These are phyloP conservation scores for Glycyrrhiza uralensis DNA, from an alignment of 306 rosid genomes.

Conservation along the genomic window DNA sequence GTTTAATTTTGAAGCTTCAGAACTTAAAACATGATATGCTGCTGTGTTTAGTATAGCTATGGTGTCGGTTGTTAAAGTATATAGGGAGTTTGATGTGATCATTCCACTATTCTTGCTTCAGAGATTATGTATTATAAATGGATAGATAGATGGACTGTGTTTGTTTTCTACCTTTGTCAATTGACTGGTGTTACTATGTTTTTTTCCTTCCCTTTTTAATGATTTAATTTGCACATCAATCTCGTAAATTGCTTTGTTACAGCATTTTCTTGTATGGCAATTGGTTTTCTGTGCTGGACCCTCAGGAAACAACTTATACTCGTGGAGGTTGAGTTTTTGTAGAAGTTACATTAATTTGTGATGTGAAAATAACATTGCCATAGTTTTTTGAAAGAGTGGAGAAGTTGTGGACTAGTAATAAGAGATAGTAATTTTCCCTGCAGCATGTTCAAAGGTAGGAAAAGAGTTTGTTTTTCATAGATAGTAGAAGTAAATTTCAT, in stretches of 20 bases:
- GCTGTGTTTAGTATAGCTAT: not conserved
- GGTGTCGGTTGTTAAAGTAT: not conserved
- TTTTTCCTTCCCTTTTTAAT: not conserved
- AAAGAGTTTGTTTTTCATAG: not conserved
- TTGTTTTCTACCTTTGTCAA: not conserved
- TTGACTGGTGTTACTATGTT: not conserved
- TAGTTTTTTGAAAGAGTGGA: not conserved
- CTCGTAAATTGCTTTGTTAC: not conserved
- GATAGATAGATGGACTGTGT: not conserved
- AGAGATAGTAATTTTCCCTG: not conserved
- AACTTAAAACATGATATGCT: not conserved
- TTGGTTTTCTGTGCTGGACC: not conserved
- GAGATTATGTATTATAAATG: not conserved
- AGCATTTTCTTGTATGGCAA: not conserved
- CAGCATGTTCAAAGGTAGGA: not conserved
- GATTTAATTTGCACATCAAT: not conserved
- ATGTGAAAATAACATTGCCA: not conserved
- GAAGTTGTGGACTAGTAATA: not conserved
- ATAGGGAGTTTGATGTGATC: not conserved
- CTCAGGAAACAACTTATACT: not conserved
- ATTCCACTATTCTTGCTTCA: not conserved
- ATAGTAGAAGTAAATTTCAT: not conserved
- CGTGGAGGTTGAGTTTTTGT: not conserved
- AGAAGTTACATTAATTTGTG: not conserved
- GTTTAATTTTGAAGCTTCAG: not conserved